These are phyloP conservation scores for Trebouxia sp. DNA, from an alignment of 139 green algal genomes.

Conservation along the genomic window DNA sequence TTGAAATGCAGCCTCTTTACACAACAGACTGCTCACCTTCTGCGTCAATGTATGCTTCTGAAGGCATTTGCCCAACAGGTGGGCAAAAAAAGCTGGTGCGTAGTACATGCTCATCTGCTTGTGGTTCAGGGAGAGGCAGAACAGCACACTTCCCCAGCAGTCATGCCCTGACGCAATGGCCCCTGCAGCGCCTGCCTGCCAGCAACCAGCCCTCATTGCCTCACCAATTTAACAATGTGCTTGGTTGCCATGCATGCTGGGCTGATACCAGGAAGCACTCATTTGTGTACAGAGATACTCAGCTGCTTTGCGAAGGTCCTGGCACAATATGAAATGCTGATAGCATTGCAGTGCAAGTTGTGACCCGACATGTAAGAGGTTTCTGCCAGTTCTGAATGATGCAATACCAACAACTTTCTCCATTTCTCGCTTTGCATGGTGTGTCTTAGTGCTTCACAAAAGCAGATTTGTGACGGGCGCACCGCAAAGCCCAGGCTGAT, in stretches of 20 bases:
- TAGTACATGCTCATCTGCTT: slow-evolving; percentile 98
- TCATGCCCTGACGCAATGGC: slow-evolving; percentile 42
- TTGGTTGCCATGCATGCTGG: too few relatives aligned
- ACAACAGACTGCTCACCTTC: neutral
- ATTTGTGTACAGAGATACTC: too few relatives aligned
- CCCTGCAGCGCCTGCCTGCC: slow-evolving; percentile 57
- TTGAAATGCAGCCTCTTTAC: neutral
- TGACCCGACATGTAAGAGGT: neutral
- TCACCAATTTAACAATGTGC: neutral
- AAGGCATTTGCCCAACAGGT: slow-evolving; percentile 89
- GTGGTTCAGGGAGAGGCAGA: slow-evolving; percentile 86
- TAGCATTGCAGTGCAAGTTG: neutral
- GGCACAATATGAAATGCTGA: neutral
- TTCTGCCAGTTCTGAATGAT: too few relatives aligned
- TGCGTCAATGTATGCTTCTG: slow-evolving; percentile 26
- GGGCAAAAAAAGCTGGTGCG: slow-evolving; percentile 94
- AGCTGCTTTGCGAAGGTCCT: too few relatives aligned
- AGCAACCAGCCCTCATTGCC: neutral
- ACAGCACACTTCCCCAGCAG: slow-evolving; percentile 75
- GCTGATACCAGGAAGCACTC: too few relatives aligned
- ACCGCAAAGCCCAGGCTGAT: slow-evolving; percentile 81
- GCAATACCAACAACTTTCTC: too few relatives aligned
- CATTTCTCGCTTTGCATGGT: too few relatives aligned
- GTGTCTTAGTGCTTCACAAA: too few relatives aligned
- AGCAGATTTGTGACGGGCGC: neutral